Evolutionary conservation across 2,329 filamentous ascomycete genomes (phyloP).

Genomic region (Ceratocystis papillata): DNA sequence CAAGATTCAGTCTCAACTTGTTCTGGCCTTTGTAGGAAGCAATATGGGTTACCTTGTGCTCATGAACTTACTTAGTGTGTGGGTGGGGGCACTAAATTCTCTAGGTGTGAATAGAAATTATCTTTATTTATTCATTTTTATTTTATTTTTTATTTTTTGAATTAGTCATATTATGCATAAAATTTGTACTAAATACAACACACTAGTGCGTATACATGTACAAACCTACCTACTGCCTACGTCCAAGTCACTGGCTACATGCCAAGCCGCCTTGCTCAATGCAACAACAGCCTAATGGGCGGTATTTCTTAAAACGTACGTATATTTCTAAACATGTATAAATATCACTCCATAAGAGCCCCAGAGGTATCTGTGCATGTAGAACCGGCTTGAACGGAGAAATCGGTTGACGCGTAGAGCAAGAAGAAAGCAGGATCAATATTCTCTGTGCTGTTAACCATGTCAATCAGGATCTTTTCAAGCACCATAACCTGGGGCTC

Average conservation of each 20-base stretch:
- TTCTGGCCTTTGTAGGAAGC: no score
- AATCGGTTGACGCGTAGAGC: neutral
- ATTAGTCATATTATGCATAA: no score
- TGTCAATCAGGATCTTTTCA: neutral
- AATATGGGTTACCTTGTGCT: no score
- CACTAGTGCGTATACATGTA: no score
- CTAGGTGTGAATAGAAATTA: neutral
- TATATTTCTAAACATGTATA: constrained; percentile 1
- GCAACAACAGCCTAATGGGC: neutral
- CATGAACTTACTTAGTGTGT: no score
- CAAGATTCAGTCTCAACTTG: no score
- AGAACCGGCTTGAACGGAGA: neutral
- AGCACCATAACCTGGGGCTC: neutral
- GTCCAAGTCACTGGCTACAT: neutral
- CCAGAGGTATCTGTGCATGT: neutral
- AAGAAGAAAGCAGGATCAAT: constrained; percentile 5
- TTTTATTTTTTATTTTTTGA: neutral
- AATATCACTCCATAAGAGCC: neutral
- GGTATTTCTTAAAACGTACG: neutral
- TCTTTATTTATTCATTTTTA: neutral
- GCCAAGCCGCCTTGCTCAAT: neutral
- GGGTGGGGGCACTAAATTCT: no score
- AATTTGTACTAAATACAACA: no score
- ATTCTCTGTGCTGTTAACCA: neutral
- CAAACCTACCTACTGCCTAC: no score